These are phyloP conservation scores for Pleurotus eryngii DNA, from an alignment of 768 basidiomycete species.

Conservation along the genomic window DNA sequence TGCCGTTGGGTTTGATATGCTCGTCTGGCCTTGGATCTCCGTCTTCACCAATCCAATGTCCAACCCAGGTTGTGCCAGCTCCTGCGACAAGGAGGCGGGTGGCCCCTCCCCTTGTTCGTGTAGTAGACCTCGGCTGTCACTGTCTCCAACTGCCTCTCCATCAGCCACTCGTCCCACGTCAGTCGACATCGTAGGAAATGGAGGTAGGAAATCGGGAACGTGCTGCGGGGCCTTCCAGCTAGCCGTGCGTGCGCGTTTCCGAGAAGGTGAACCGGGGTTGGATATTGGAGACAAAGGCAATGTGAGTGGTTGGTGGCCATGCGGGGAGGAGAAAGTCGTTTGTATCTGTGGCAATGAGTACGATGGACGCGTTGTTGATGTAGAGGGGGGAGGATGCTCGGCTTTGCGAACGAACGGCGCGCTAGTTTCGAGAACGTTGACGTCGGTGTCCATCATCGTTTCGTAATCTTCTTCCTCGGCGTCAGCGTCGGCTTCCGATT, in stretches of 20 bases:
- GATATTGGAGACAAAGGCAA: slow-evolving; percentile 57
- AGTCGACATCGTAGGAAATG: slow-evolving; percentile 48
- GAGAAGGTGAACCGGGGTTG: slow-evolving; percentile 50
- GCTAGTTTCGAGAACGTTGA: slow-evolving; percentile 10
- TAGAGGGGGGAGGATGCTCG: slow-evolving; percentile 20
- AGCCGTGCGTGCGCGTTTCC: slow-evolving; percentile 54
- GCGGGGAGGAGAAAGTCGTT: no score
- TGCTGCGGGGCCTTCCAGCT: slow-evolving; percentile 62
- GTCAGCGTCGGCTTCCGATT: slow-evolving; percentile 26
- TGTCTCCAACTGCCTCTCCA: no score
- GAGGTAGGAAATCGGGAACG: slow-evolving; percentile 65
- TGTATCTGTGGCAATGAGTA: no score
- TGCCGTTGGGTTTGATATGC: slow-evolving; percentile 23
- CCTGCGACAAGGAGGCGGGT: slow-evolving; percentile 15
- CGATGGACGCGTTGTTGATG: no score
- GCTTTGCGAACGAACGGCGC: slow-evolving; percentile 22
- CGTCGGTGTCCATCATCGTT: slow-evolving; percentile 27
- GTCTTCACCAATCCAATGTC: no score
- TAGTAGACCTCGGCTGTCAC: no score
- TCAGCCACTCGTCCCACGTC: slow-evolving; percentile 21
- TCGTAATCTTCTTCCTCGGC: slow-evolving; percentile 22
- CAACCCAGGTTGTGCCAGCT: no score
- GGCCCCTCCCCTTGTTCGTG: no score
- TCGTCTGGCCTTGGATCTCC: no score
- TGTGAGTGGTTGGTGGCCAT: slow-evolving; percentile 28